Percentiles rank a stretch among this genome's conserved stretches.
Conservation (phyloP, 2,329 filamentous ascomycete species). For the Hypoxylon sp. region DNA sequence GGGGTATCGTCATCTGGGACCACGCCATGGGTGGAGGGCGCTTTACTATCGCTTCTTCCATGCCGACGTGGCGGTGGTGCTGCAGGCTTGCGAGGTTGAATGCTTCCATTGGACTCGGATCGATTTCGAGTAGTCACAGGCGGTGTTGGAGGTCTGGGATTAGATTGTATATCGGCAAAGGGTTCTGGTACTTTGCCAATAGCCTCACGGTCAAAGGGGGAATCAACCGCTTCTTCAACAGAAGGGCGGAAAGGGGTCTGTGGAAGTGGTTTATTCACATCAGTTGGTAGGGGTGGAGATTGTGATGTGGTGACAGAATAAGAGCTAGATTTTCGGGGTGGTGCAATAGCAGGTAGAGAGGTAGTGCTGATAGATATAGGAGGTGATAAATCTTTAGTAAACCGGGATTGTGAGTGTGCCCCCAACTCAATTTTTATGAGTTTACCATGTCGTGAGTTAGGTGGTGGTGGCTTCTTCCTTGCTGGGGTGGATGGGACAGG, state of each 20-base stretch:
- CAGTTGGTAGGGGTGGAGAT: conserved; percentile 60
- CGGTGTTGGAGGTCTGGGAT: conserved; percentile 59
- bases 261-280: conserved; percentile 75
- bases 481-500: conserved; percentile 46
- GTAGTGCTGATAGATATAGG: conserved; percentile 45
- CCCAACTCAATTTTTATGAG: conserved; percentile 71
- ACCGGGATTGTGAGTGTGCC: conserved; percentile 55
- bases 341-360: conserved; percentile 41
- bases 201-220: conserved; percentile 68
- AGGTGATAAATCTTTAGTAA: conserved; percentile 25
- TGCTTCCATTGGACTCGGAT: conserved; percentile 52
- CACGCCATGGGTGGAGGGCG: conserved; percentile 40
- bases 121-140: conserved; percentile 56
- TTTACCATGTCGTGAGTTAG: conserved; percentile 83
- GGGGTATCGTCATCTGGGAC: conserved; percentile 58
- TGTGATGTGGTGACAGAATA: conserved; percentile 50
- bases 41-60: conserved; percentile 62
- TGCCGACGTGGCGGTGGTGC: conserved; percentile 68
- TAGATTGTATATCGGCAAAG: conserved; percentile 54
- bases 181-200: conserved; percentile 67
- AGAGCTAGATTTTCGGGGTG: conserved; percentile 45
- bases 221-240: conserved; percentile 65
- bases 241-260: conserved; percentile 65
- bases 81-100: conserved; percentile 59
- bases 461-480: conserved; percentile 76